Evolutionary conservation across 164 flowering plant species (phyloP).

Genomic region (Sextonia rubra): DNA sequence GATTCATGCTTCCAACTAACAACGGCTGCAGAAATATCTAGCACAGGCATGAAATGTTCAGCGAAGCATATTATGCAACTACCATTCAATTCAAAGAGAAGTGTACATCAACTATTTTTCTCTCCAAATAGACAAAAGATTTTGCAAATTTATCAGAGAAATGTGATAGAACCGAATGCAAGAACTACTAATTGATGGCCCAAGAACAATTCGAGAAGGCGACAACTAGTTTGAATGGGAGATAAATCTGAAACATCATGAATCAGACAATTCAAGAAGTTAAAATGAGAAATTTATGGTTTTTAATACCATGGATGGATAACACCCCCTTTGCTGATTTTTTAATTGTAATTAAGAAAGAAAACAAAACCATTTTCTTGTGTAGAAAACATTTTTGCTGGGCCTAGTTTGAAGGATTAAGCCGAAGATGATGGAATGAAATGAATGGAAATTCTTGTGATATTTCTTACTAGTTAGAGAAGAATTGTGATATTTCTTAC

Average conservation of each 20-base stretch:
- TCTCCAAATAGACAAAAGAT: no score
- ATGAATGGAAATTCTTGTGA: background rate
- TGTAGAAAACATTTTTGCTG: background rate
- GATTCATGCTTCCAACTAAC: constrained; percentile 6
- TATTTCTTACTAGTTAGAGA: background rate
- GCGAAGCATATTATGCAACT: background rate
- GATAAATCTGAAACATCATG: background rate
- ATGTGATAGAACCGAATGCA: background rate
- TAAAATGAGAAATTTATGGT: no score
- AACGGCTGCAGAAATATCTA: background rate
- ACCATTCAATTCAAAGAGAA: background rate
- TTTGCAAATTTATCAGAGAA: background rate
- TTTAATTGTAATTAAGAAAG: no score
- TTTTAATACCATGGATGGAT: background rate
- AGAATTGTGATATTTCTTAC: no score
- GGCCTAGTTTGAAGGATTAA: no score
- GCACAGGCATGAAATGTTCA: background rate
- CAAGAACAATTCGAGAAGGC: no score
- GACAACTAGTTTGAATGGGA: no score
- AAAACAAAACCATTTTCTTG: background rate
- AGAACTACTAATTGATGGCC: background rate
- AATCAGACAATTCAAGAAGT: background rate
- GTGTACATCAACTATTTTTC: no score
- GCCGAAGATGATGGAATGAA: no score
- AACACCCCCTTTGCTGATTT: background rate